Evolutionary conservation across 208 protist species (phyloP), one percentile per base, ranked within the genome.

Genomic region (Trypanosoma avium): DNA sequence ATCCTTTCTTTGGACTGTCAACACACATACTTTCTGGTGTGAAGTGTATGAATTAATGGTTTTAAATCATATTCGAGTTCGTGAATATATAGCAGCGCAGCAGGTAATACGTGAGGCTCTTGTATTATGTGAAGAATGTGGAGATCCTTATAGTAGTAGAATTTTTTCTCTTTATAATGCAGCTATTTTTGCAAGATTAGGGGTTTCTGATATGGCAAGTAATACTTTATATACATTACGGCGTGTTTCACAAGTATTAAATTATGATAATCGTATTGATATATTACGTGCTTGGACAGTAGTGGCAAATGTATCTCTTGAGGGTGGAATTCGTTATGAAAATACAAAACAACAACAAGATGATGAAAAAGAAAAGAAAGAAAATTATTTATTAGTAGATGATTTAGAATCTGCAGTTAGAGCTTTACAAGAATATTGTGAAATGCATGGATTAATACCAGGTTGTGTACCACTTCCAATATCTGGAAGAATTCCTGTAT

Each of bases 11-110:
- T 62, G 82, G 58, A 76, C 79, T 26, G 52, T 84, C 9, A 30
- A 29, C 21, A 73, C 59, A n/a, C 75, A 83, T 58, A 76, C 58
- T 1, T 76, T 84, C 59, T 83, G 75, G 78, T 82, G 79, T 38
- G 61, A 71, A 12, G 70, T 82, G 29, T 73, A 82, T 42, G 63
- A 63, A 33, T 49, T 70, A 6, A 59, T 82, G 54, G 63, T 66
- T 6, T 38, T 68, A 15, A 72, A 69, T 54, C 77, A 82, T 63
- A 59, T 89, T 24, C 73, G 77, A 8, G 55, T 85, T 17, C 69
- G 70, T 17, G 64, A 68, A 38, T 79, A 78, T 59, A 35, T 33
- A 0, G 59, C 42, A 40, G 68, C 81, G 48, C 67, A 61, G 54
- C n/a, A 60, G 22, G 62, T 69, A 22, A 54, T 74, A 36, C 42